Evolutionary conservation across 225 moss, liverwort and hornwort genomes (phyloP).

Genomic region (Asterella californica): DNA sequence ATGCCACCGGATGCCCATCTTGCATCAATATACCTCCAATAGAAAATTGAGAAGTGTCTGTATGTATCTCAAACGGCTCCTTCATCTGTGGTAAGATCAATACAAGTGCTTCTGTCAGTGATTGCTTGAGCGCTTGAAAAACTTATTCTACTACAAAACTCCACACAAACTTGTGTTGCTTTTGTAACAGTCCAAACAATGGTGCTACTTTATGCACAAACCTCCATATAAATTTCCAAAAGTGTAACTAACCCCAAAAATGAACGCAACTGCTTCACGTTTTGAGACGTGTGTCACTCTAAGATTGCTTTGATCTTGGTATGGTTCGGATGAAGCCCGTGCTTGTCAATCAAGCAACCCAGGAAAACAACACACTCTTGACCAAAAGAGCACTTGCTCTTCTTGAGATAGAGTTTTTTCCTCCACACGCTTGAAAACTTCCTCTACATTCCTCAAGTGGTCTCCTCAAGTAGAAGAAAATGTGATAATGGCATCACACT

Average conservation of each 20-base stretch:
- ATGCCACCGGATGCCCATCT: not conserved
- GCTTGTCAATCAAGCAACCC: not conserved
- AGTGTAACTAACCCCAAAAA: not conserved
- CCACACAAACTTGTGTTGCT: not conserved
- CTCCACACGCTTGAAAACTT: slow-evolving; percentile 10
- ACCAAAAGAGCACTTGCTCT: slow-evolving; percentile 19
- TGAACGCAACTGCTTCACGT: not conserved
- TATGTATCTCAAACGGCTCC: not conserved
- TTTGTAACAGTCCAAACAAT: not conserved
- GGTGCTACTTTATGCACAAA: not conserved
- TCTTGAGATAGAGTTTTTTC: not conserved
- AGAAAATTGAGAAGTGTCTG: not conserved
- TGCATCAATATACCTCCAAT: not conserved
- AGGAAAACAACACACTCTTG: slow-evolving; percentile 2
- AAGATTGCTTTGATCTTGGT: not conserved
- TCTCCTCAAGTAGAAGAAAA: slow-evolving; percentile 7
- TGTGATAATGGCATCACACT: slow-evolving; percentile 13
- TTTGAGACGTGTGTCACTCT: not conserved
- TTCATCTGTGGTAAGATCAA: not conserved
- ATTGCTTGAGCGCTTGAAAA: not conserved
- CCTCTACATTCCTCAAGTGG: slow-evolving; percentile 2
- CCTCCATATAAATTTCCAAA: not conserved
- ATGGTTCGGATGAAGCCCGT: not conserved
- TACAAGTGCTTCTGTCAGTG: no score
- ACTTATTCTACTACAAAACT: not conserved